phyloP scores from a whole-genome alignment of 139 green algal genomes.

The Ulvella scutata region DNA sequence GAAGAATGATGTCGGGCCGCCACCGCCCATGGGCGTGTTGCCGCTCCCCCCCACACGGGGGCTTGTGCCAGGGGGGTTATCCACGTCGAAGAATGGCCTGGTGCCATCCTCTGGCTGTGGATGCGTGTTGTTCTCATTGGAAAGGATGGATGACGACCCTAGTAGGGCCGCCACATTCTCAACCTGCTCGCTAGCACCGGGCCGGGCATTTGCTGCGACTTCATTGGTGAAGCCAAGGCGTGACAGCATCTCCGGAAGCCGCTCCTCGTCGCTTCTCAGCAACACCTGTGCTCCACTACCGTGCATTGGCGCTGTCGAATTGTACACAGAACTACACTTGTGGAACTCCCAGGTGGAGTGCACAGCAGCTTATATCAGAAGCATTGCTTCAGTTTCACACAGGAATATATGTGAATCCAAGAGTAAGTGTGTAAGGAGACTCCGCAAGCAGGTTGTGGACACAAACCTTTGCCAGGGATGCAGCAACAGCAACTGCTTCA shows the following conservation, averaged over 20 bases:
- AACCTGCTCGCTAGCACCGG: not conserved
- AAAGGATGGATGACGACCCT: not conserved
- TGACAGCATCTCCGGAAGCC: not conserved
- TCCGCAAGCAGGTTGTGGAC: too few species aligned
- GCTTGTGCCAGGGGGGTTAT: not conserved
- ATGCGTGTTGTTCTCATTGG: too few species aligned
- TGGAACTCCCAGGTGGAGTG: too few species aligned
- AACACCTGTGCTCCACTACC: too few species aligned
- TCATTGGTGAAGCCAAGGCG: not conserved
- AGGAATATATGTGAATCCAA: too few species aligned
- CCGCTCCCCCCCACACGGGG: not conserved
- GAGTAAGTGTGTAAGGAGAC: too few species aligned
- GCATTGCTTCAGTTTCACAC: too few species aligned
- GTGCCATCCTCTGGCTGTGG: not conserved
- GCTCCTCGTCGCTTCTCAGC: not conserved
- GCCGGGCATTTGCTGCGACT: not conserved
- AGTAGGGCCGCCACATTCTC: not conserved
- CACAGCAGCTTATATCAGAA: too few species aligned
- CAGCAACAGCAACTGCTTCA: too few species aligned
- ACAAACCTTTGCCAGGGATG: too few species aligned
- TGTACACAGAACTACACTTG: not conserved
- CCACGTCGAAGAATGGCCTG: not conserved
- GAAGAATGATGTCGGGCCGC: slow-evolving; percentile 44
- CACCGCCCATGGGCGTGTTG: slow-evolving; percentile 6
- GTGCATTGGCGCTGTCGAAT: not conserved